A percentile compares a stretch with the other conserved stretches of the same genome.
These are phyloP conservation scores for Neonectria coccinea DNA, from an alignment of 2,329 filamentous ascomycete species.

Conservation along the genomic window DNA sequence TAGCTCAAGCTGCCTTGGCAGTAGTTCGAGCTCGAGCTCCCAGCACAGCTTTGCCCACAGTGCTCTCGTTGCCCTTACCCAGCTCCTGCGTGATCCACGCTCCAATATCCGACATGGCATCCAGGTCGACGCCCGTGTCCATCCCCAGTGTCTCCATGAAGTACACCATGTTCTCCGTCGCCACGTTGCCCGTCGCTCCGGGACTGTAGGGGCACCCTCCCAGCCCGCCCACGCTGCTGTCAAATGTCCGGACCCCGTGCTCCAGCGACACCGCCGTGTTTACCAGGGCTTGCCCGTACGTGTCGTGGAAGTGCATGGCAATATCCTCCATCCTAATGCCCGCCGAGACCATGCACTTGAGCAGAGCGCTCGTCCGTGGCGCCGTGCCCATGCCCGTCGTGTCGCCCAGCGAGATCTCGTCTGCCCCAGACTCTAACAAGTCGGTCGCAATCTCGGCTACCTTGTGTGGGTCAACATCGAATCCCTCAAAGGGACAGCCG, in stretches of 20 bases:
- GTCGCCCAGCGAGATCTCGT: conserved; percentile 90
- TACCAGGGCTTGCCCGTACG: conserved; percentile 86
- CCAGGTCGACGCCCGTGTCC: conserved; percentile 78
- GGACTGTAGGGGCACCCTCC: conserved; percentile 89
- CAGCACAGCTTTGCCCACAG: conserved; percentile 74
- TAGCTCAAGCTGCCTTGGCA: conserved; percentile 40
- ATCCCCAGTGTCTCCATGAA: conserved; percentile 80
- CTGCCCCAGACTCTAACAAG: conserved; percentile 86
- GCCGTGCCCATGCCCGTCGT: conserved; percentile 92
- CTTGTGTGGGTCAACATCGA: conserved; percentile 70
- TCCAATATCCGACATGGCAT: conserved; percentile 75
- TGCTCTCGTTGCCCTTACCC: conserved; percentile 72
- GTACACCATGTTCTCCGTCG: conserved; percentile 86
- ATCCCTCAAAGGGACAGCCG: conserved; percentile 81
- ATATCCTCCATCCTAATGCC: conserved; percentile 77
- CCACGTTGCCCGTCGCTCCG: conserved; percentile 87
- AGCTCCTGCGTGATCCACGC: conserved; percentile 77
- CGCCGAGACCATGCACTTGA: conserved; percentile 73
- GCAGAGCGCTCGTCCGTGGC: conserved; percentile 73
- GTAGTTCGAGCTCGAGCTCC: conserved; percentile 57
- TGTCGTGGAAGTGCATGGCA: conserved; percentile 90
- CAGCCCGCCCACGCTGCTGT: conserved; percentile 82
- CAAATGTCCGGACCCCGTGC: conserved; percentile 82
- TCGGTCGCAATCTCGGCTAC: conserved; percentile 75
- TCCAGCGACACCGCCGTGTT: conserved; percentile 83